Conservation (phyloP, 208 protist genomes). For the Leishmania turanica region DNA sequence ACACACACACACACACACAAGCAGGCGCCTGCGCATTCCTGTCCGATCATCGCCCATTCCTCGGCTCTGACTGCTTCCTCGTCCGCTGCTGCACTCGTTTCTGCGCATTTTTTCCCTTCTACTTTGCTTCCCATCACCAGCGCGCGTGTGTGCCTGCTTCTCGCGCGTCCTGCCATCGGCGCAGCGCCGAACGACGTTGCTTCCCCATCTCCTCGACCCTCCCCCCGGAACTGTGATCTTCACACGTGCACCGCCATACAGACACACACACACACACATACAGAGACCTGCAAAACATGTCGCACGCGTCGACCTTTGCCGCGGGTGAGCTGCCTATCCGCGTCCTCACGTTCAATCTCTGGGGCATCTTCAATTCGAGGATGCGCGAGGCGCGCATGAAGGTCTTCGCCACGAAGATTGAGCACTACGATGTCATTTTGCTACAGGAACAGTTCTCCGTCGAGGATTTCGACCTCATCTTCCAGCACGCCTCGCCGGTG, state of each 20-base stretch:
- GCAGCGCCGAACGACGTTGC: not conserved
- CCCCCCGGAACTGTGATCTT: not conserved
- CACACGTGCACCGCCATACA: not conserved
- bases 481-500: conserved; percentile 32
- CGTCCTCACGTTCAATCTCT: conserved; percentile 87
- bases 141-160: not conserved
- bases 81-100: not conserved
- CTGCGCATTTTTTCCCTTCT: not conserved
- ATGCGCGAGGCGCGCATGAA: conserved; percentile 73
- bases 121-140: not conserved
- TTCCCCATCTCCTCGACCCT: too few relatives aligned
- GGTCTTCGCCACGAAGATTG: conserved; percentile 78
- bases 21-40: not conserved
- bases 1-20: not conserved
- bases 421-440: conserved; percentile 81
- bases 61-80: not conserved
- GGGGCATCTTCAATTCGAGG: conserved; percentile 93
- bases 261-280: not conserved
- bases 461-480: conserved; percentile 75
- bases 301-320: not conserved
- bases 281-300: not conserved
- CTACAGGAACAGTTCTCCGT: conserved; percentile 88
- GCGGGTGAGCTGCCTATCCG: conserved; percentile 39
- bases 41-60: too few relatives aligned
- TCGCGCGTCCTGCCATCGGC: not conserved